Evolutionary conservation across 139 green algal species (phyloP).

Genomic region (Tetraselmis chui): DNA sequence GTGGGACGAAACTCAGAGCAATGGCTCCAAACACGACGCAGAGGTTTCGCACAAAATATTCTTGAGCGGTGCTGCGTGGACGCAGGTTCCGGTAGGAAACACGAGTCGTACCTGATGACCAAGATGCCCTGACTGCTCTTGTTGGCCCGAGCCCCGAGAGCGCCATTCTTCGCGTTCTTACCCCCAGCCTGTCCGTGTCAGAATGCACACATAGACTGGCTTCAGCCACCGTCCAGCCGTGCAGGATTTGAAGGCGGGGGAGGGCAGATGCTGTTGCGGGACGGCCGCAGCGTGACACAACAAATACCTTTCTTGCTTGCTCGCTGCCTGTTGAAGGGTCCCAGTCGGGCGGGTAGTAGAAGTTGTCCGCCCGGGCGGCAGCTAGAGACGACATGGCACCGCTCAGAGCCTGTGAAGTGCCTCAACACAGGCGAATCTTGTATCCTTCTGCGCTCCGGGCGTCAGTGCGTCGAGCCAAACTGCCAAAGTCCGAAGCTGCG

Average conservation of each 20-base stretch:
- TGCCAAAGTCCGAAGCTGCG: no score
- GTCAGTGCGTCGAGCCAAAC: no score
- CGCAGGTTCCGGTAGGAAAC: background rate
- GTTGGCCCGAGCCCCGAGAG: constrained; percentile 75
- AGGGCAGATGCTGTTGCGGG: constrained; percentile 63
- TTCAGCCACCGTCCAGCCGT: background rate
- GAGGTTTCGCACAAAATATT: constrained; percentile 5
- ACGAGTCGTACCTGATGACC: constrained; percentile 57
- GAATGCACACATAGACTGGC: background rate
- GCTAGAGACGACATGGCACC: constrained; percentile 61
- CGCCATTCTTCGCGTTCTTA: constrained; percentile 1
- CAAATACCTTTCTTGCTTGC: constrained; percentile 44
- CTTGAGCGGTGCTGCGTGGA: background rate
- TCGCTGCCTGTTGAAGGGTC: constrained; percentile 40
- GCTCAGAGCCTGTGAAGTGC: no score
- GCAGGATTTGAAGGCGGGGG: background rate
- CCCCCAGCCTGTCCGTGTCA: background rate
- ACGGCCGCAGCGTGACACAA: background rate
- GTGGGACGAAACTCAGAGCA: no score
- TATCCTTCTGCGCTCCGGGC: no score
- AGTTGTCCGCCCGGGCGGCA: constrained; percentile 84
- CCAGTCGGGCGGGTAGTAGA: constrained; percentile 84
- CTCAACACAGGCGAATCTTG: no score
- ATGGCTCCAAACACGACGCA: background rate
- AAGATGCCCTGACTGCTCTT: constrained; percentile 87